Evolutionary conservation across 2,329 filamentous ascomycete species (phyloP).

Genomic region (Lasiodiplodia sp.): DNA sequence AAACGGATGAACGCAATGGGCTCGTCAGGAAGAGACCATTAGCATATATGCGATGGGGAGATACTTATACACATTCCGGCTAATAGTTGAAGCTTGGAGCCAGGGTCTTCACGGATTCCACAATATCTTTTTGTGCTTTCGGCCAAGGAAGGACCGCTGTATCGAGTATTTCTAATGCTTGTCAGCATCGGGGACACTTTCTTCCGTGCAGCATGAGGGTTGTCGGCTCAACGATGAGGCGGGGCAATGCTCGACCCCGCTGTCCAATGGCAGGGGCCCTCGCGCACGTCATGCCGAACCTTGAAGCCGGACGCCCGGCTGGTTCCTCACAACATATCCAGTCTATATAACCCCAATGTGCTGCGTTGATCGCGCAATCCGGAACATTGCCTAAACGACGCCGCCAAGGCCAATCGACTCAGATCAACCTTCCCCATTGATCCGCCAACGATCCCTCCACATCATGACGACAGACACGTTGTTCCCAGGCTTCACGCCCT

Average conservation of each 20-base stretch:
- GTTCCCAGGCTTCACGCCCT: constrained; percentile 24
- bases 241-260: neutral
- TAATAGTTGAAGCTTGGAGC: constrained; percentile 3
- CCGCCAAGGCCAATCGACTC: constrained; percentile 8
- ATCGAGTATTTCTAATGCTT: neutral
- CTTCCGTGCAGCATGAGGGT: neutral
- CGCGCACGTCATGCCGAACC: constrained; percentile 9
- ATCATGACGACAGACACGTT: constrained; percentile 4
- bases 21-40: neutral
- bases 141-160: neutral
- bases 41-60: neutral
- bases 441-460: neutral
- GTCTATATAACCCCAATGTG: neutral
- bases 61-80: neutral
- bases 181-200: constrained; percentile 3
- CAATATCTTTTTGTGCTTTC: neutral
- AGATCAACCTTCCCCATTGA: constrained; percentile 9
- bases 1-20: no score
- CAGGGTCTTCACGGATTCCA: neutral
- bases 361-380: neutral
- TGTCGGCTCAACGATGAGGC: constrained; percentile 11
- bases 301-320: neutral
- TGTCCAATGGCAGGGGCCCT: neutral
- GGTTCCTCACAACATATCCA: neutral
- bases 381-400: neutral